Evolutionary conservation across 2,329 filamentous ascomycete species (phyloP).

Genomic region (Atkinsonella hypoxylon): DNA sequence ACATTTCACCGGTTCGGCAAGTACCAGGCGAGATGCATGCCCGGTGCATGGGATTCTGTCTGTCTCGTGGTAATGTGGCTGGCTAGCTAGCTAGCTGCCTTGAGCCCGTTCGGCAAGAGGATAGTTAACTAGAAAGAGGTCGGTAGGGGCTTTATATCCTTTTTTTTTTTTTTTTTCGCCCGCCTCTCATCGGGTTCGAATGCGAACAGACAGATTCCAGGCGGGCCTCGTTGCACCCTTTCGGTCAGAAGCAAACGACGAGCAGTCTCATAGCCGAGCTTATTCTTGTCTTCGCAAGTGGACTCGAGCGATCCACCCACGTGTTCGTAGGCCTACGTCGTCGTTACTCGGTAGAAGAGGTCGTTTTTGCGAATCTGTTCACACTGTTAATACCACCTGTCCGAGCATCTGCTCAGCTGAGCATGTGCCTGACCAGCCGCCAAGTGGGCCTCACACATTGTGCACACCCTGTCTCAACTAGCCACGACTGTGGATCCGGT

Average conservation of each 20-base stretch:
- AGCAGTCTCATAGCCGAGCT: constrained; percentile 3
- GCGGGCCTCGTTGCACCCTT: neutral
- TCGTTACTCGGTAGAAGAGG: constrained; percentile 3
- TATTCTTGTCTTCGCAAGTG: constrained; percentile 2
- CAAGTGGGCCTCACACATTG: constrained; percentile 9
- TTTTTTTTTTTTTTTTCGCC: neutral
- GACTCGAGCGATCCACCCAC: constrained; percentile 11
- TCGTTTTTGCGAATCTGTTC: neutral
- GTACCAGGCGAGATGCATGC: neutral
- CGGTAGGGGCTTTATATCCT: neutral
- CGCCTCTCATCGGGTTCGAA: neutral
- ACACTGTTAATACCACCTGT: no score
- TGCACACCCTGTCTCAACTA: constrained; percentile 6
- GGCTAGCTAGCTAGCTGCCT: neutral
- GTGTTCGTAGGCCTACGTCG: constrained; percentile 10
- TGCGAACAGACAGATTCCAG: neutral
- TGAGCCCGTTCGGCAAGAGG: neutral
- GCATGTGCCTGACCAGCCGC: neutral
- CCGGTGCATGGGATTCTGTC: neutral
- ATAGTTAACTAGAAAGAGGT: neutral
- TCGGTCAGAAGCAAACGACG: neutral
- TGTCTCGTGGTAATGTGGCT: neutral
- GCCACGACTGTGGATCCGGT: neutral
- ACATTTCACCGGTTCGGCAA: no score
- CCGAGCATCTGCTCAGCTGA: no score